Evolutionary conservation across 2,329 filamentous ascomycete species (phyloP).

Genomic region (Pyricularia pennisetigena): DNA sequence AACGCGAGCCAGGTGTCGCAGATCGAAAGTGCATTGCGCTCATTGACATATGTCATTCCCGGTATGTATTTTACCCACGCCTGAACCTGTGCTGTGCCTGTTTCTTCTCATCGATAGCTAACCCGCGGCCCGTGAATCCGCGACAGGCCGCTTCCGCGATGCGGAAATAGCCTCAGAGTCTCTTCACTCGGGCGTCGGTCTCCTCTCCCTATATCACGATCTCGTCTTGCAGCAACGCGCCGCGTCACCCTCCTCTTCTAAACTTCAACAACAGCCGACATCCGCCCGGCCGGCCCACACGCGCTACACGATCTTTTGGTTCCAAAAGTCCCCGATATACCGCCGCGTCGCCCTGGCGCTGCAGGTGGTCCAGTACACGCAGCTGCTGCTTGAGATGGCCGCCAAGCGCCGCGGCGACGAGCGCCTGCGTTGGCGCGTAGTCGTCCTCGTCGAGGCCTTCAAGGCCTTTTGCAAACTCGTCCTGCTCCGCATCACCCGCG

Average conservation of each 20-base stretch:
- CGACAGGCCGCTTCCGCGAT: slow-evolving; percentile 70
- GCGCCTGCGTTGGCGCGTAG: slow-evolving; percentile 72
- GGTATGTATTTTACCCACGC: slow-evolving; percentile 33
- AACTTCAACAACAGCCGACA: slow-evolving; percentile 25
- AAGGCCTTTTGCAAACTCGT: slow-evolving; percentile 80
- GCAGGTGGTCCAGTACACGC: slow-evolving; percentile 88
- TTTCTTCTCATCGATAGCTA: not conserved
- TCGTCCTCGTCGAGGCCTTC: slow-evolving; percentile 74
- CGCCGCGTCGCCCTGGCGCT: slow-evolving; percentile 70
- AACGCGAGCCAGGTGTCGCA: slow-evolving; percentile 90
- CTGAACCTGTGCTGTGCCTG: not conserved
- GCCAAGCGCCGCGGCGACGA: slow-evolving; percentile 82
- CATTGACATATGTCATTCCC: slow-evolving; percentile 91
- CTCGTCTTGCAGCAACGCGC: slow-evolving; percentile 56
- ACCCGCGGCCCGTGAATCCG: not conserved
- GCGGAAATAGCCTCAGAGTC: slow-evolving; percentile 93
- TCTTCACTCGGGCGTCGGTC: slow-evolving; percentile 77
- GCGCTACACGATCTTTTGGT: slow-evolving; percentile 60
- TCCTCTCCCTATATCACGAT: slow-evolving; percentile 90
- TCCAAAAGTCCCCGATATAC: slow-evolving; percentile 57
- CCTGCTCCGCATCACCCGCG: slow-evolving; percentile 73
- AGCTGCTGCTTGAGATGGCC: slow-evolving; percentile 95
- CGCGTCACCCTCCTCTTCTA: not conserved
- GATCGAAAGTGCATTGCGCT: slow-evolving; percentile 87
- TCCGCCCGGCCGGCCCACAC: slow-evolving; percentile 30